Evolutionary conservation across 106 monocot species (phyloP).

Genomic region (Hemerocallis citrina): DNA sequence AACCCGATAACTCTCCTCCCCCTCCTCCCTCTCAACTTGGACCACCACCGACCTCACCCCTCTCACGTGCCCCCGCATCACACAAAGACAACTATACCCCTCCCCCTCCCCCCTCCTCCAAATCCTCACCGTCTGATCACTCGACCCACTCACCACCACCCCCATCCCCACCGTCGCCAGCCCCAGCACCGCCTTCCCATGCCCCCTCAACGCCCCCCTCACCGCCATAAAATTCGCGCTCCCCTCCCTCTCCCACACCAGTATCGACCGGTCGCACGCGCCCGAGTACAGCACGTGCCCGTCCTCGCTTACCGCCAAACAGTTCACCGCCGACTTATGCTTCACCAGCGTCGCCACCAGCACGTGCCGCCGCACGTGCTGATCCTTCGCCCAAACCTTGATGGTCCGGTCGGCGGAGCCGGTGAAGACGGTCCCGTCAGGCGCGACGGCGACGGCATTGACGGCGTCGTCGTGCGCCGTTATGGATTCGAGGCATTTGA

Average conservation of each 20-base stretch:
- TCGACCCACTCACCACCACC: constrained; percentile 28
- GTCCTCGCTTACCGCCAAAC: constrained; percentile 46
- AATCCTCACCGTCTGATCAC: constrained; percentile 40
- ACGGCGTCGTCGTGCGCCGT: constrained; percentile 77
- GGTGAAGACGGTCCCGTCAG: constrained; percentile 64
- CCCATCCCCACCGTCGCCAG: constrained; percentile 12
- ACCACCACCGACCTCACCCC: constrained; percentile 37
- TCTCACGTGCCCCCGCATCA: constrained; percentile 28
- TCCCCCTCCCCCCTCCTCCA: constrained; percentile 21
- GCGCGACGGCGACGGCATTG: constrained; percentile 52
- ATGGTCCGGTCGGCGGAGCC: constrained; percentile 64
- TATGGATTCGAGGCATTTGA: constrained; percentile 52
- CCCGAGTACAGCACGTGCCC: constrained; percentile 54
- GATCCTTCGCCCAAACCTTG: constrained; percentile 29
- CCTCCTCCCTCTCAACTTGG: not conserved
- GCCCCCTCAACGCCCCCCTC: constrained; percentile 27
- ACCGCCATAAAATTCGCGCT: constrained; percentile 22
- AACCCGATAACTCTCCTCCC: constrained; percentile 18
- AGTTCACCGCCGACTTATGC: constrained; percentile 51
- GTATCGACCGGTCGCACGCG: constrained; percentile 28
- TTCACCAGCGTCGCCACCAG: constrained; percentile 30
- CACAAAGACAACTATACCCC: constrained; percentile 27
- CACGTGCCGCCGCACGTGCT: constrained; percentile 3
- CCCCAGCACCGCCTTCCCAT: constrained; percentile 33
- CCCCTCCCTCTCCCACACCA: constrained; percentile 45